phyloP scores from a whole-genome alignment of 1,284 basidiomycete species.

The Phylloporus gajari region DNA sequence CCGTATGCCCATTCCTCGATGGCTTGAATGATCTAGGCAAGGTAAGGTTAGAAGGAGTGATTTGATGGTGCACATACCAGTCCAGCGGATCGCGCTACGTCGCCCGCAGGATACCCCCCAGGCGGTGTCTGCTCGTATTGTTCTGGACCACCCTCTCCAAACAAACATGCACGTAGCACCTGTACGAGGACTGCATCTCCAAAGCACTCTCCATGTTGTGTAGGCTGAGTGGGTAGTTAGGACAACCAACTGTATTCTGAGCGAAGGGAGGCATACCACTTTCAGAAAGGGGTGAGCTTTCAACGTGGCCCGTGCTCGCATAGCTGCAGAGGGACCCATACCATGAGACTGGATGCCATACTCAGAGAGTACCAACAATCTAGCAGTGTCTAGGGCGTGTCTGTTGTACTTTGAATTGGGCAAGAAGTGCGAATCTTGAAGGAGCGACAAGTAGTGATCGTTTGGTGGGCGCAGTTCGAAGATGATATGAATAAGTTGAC shows the following conservation, averaged over 20 bases:
- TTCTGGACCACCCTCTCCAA: neutral
- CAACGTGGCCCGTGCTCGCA: neutral
- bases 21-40: neutral
- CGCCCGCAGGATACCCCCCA: neutral
- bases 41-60: neutral
- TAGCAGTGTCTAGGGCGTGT: neutral
- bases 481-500: conserved; percentile 12
- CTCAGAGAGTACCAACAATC: neutral
- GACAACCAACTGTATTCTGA: no score
- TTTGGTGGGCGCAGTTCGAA: neutral
- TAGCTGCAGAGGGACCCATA: neutral
- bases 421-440: conserved; percentile 1
- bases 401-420: neutral
- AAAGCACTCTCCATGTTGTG: neutral
- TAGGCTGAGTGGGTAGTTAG: neutral
- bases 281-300: neutral
- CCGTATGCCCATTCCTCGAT: neutral
- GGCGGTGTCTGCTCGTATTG: neutral
- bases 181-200: neutral
- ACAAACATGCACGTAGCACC: neutral
- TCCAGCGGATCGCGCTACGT: neutral
- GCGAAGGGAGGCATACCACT: neutral
- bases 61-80: neutral
- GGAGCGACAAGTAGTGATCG: neutral
- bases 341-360: neutral